Base-by-base conservation (phyloP, 495 filamentous ascomycete species). In the Immersiella caudata region DNA sequence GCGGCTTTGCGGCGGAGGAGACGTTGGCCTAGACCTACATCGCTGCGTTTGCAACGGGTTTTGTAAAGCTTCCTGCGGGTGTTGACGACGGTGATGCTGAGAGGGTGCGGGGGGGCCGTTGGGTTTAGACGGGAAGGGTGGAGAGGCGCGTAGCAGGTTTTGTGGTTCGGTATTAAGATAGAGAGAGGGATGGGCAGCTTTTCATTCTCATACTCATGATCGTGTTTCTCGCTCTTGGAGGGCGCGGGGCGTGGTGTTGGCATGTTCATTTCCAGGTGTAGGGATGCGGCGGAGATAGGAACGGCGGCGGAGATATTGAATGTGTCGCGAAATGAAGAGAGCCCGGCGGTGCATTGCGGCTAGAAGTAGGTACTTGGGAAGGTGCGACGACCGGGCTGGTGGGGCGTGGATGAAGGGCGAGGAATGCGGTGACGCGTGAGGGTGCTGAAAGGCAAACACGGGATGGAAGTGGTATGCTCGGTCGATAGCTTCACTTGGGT, bases 1-100 rank as follows among this genome's bases (percentile, higher is more conserved):
- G 71, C 73, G 0, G 77, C 77, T 35, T 79, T 78, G 6, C 74
- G 72, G 4, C 77, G 76, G 60, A 79, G 67, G 12, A 79, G 67
- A 21, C 55, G 70, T 60, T 77, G 64, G 0, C 73, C 77, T 11
- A 75, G 77, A 61, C 74, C 16, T 12, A 18, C 40, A 2, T 46
- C 40, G 2, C 14, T 60, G 18, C 27, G 18, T 2, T 57, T 50
- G 60, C 51, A 18, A 25, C 52, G 18, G 49, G 52, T 5, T 26
- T 49, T 69, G 26, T 9, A 46, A 2, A 12, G 11, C 14, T 46
- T 46, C 40, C 40, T 46, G 40, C 40, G 40, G 40, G 40, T 46
- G 11, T 2, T 18, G 40, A 18, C 40, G 11, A 46, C 40, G 40
- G 40, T 2, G 16, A 18, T 46, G 40, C 5, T 46, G 9, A 12